Base-by-base conservation (phyloP, 2,329 filamentous ascomycete genomes). In the Cryphonectria nitschkei region DNA sequence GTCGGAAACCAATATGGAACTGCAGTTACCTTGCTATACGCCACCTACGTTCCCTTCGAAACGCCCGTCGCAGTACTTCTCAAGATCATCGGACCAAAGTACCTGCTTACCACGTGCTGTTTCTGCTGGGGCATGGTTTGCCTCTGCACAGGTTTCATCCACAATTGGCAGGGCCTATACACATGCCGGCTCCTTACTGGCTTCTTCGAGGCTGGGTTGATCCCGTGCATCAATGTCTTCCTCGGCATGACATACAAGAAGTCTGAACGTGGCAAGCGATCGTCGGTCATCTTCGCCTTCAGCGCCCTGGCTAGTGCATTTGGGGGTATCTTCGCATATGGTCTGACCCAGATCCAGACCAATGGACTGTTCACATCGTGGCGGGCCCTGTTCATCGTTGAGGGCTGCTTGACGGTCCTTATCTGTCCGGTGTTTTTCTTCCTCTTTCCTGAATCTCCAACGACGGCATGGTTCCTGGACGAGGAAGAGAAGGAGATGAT, bases 311-410 rank as follows among this genome's bases (percentile, higher is more conserved):
- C 82, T 46, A 80, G 79, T 39, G 79, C 80, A 8, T 83, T 84
- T 69, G 80, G 80, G 3, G 82, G 82, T n/a, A 75, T 84, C n/a
- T 79, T 84, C 13, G 82, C 81, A 4, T 80, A 78, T 32, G 82
- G 78, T 7, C 79, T 82, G 32, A 81, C 82, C 11, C 77, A 79
- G 54, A 79, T 79, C 43, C 76, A 79, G 9, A 77, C 76, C 8
- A 72, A 70, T 29, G 78, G 78, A 7, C 19, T 79, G 79, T 76
- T 83, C 58, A 72, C 74, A 5, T 78, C 78, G 8, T 84, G 82
- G 81, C 75, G 77, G 63, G 82, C 80, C 77, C 76, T 83, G 3
- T 83, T 82, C 71, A 78, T 80, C 56, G 77, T 84, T 29, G 81
- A 84, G 71, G 82, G 81, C 4, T 75, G 76, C 54, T 77, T 82